phyloP scores from a whole-genome alignment of 805 yeast species.

The Metschnikowia shivogae region DNA sequence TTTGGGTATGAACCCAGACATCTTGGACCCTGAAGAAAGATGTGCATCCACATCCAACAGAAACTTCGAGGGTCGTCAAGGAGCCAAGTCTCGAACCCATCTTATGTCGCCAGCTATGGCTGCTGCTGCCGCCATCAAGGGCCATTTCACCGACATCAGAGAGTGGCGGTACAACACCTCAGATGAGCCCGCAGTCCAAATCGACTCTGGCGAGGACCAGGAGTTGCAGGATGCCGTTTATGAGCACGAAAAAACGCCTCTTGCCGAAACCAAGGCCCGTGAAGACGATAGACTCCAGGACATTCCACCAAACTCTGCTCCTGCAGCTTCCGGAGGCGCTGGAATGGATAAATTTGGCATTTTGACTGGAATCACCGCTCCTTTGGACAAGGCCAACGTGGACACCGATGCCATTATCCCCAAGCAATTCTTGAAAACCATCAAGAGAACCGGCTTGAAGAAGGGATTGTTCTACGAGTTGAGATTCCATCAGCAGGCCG shows the following conservation, averaged over 20 bases:
- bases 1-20: constrained; percentile 98
- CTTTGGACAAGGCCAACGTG: constrained; percentile 88
- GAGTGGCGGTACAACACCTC: constrained; percentile 59
- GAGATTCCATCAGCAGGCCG: constrained; percentile 64
- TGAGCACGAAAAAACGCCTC: constrained; percentile 63
- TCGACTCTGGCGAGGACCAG: constrained; percentile 43
- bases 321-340: constrained; percentile 25
- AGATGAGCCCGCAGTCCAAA: constrained; percentile 56
- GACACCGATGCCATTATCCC: constrained; percentile 99
- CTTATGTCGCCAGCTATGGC: constrained; percentile 99
- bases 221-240: constrained; percentile 66
- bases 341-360: constrained; percentile 75
- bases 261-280: constrained; percentile 50
- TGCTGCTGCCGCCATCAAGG: constrained; percentile 94
- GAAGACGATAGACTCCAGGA: constrained; percentile 53
- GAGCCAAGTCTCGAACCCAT: constrained; percentile 93
- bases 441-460: constrained; percentile 91
- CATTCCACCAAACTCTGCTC: constrained; percentile 47
- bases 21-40: constrained; percentile 89
- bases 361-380: constrained; percentile 86
- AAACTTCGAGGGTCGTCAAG: constrained; percentile 99
- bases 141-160: constrained; percentile 88
- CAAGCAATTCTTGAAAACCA: constrained; percentile 95
- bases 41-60: constrained; percentile 99
- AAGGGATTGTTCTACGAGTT: constrained; percentile 89